Base-by-base conservation (phyloP, 768 basidiomycete species). In the Russula vinacea region DNA sequence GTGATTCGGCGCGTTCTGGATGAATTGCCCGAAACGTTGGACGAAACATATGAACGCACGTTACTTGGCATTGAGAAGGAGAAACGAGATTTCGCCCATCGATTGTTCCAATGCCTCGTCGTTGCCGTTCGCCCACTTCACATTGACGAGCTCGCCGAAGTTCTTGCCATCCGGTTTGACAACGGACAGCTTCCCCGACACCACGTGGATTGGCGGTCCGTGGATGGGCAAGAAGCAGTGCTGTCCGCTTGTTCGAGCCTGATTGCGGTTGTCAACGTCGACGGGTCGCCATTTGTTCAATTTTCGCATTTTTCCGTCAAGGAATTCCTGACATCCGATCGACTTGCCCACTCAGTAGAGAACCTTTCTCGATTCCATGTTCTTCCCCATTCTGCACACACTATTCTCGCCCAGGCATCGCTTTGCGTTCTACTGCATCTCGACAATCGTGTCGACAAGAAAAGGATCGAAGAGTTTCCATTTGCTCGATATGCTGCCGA, bases 271-370 rank as follows among this genome's bases (percentile, higher is more conserved):
- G 42, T 55, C 37, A 49, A 53, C n/a, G 64, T 59, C 2, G 26
- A 47, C 13, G 54, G 59, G 6, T 53, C 35, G 2, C 44, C 29
- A 13, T 13, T 60, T 1, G 64, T 65, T 5, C 64, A 65, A 17
- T 65, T 65, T 40, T 52, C 64, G 0, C 64, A 65, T 32, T 65
- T 65, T n/a, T 65, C 64, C 2, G 64, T 65, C 10, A 60, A 65
- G 16, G 64, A 65, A 19, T 65, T 49, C 59, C 55, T 65, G 44
- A 54, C 40, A 17, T 65, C 64, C 1, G 9, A 50, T 6, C 59
- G 53, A 29, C 47, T 65, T 11, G n/a, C 33, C 7, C 9, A 19
- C 3, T 26, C 40, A 0, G n/a, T 10, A 11, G n/a, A 19, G 42
- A n/a, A 61, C 14, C n/a, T 62, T 42, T 65, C 64, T 22, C 5